Conservation (phyloP, 116 monocot species). For the Dioscorea cayenensis region DNA sequence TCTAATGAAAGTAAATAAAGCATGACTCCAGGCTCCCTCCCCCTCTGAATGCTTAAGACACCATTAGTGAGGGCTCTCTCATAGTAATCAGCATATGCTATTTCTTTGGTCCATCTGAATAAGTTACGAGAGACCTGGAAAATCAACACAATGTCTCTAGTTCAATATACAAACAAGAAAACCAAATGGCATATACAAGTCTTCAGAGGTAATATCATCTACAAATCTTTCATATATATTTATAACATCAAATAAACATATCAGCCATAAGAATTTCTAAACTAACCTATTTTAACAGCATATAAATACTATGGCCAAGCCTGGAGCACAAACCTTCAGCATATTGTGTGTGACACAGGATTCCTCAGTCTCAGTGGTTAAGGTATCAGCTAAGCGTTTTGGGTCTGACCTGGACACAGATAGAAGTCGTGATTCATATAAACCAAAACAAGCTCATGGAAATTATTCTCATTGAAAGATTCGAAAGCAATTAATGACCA, state of each 20-base stretch:
- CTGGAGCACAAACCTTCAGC: constrained; percentile 64
- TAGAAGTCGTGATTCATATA: constrained; percentile 4
- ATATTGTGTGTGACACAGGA: constrained; percentile 98
- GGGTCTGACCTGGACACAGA: constrained; percentile 63
- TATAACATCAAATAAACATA: neutral
- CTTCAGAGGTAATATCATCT: no score
- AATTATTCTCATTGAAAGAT: neutral
- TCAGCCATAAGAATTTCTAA: neutral
- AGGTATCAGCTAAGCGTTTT: constrained; percentile 64
- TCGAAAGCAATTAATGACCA: neutral
- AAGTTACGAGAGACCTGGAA: constrained; percentile 82
- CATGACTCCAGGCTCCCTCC: constrained; percentile 81
- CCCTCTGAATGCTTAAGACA: constrained; percentile 85
- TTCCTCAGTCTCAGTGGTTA: constrained; percentile 85
- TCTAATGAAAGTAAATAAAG: constrained; percentile 96
- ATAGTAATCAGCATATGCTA: constrained; percentile 90
- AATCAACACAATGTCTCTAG: neutral
- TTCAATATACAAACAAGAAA: neutral
- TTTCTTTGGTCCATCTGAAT: constrained; percentile 91
- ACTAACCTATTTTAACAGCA: neutral
- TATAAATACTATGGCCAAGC: neutral
- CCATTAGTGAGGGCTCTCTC: constrained; percentile 95
- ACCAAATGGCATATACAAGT: no score
- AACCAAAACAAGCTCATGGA: neutral
- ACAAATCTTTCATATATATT: no score